Evolutionary conservation across 225 moss, liverwort and hornwort species (phyloP), one percentile per base, ranked within the genome.

Genomic region (Sphagnum tenellum): DNA sequence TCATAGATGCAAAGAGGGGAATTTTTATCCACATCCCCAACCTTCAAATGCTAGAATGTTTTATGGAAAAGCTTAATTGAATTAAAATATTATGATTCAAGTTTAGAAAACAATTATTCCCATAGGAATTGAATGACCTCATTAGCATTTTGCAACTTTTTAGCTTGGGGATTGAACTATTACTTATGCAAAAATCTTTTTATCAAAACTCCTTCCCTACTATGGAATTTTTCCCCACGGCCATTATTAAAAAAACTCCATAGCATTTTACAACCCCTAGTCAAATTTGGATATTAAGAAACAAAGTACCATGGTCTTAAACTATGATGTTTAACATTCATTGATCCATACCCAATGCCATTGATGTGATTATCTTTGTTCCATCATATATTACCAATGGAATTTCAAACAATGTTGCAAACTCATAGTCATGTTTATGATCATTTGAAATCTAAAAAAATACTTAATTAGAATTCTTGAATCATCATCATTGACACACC

Each of bases 301-400:
- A 62, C 61, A 62, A 5, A 14, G 61, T 62, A 62, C 8, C 44
- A 62, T 10, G 61, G 61, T 47, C 44, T 62, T 62, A 47, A 62
- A 62, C 7, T 62, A 44, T 9, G 12, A 62, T 3, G 61, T 44
- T n/a, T n/a, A n/a, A 5, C 45, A 45, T 3, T 44, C 61, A 62
- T 62, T 44, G 44, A 4, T 3, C 61, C 51, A 52, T 5, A 52
- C 9, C 51, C 51, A 52, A 52, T 52, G 51, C 51, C 51, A 52
- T 9, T 52, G 5, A 9, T 5, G 51, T 52, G 51, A 12, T n/a
- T 14, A 62, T 9, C 61, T 44, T n/a, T 7, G 5, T 3, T 45
- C 12, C 12, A 3, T 3, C 61, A 62, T 45, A 3, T 14, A 7
- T 9, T 45, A 3, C 44, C 47, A 7, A 14, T 7, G 29, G 3